Evolutionary conservation across 108 stramenopile species (phyloP).

Genomic region (Schizochytrium sp.): DNA sequence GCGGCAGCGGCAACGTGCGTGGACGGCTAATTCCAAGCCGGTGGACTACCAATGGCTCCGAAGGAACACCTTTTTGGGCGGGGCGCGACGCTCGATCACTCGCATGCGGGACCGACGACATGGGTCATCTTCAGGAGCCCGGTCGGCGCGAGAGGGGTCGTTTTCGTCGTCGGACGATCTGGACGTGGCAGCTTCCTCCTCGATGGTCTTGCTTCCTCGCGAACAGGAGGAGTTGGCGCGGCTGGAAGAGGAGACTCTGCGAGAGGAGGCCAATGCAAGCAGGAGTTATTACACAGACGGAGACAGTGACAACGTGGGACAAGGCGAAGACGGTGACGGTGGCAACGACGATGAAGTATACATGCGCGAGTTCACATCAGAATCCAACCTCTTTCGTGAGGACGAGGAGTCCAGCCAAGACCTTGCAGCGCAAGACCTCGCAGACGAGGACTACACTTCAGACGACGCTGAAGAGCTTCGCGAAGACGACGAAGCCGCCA

Average conservation of each 20-base stretch:
- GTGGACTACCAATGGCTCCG: neutral
- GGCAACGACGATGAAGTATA: neutral
- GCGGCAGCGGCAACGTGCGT: neutral
- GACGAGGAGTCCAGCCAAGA: neutral
- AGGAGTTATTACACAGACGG: no score
- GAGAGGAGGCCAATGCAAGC: no score
- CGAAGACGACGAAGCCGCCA: neutral
- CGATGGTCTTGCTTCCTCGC: no score
- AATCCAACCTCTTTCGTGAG: neutral
- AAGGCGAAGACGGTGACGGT: no score
- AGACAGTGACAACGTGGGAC: no score
- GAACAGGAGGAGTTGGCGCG: no score
- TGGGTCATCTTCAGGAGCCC: no score
- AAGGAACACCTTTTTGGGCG: neutral
- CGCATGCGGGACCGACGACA: neutral
- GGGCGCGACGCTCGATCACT: neutral
- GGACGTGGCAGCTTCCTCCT: no score
- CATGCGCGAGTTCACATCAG: neutral
- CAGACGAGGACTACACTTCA: neutral
- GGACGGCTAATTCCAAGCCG: neutral
- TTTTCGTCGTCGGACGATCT: no score
- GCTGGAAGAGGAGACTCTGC: no score
- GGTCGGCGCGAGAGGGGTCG: no score
- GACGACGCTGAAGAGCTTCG: neutral
- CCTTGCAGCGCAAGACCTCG: neutral